Conservation (phyloP, 768 basidiomycete genomes). For the Leccinellum rugosiceps region DNA sequence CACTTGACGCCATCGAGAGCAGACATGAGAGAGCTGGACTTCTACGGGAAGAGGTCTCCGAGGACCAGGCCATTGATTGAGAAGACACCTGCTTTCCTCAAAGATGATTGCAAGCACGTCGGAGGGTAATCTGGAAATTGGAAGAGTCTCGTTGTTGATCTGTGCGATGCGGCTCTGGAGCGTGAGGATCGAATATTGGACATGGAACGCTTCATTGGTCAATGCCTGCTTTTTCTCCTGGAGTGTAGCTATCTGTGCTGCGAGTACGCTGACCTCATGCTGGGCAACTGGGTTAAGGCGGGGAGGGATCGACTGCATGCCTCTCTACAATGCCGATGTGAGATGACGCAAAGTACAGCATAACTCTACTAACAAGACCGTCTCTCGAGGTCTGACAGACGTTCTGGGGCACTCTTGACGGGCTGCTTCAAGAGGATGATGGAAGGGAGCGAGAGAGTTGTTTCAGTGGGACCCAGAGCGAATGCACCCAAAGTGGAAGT, state of each 20-base stretch:
- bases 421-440: neutral
- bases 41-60: conserved; percentile 31
- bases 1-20: conserved; percentile 33
- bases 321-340: conserved; percentile 17
- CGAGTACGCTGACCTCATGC: conserved; percentile 25
- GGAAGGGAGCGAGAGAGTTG: neutral
- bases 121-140: conserved; percentile 29
- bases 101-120: conserved; percentile 34
- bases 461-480: neutral
- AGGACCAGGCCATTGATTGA: conserved; percentile 25
- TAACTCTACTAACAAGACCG: conserved; percentile 24
- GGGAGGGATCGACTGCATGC: conserved; percentile 14
- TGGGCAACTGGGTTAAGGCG: conserved; percentile 22
- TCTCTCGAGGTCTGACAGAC: conserved; percentile 16
- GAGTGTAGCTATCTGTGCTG: conserved; percentile 17
- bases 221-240: conserved; percentile 22
- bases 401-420: neutral
- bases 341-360: conserved; percentile 15
- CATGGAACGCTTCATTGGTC: conserved; percentile 22
- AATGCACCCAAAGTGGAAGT: conserved; percentile 10
- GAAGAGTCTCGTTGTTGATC: conserved; percentile 30
- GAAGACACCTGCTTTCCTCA: conserved; percentile 29
- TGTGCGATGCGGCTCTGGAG: conserved; percentile 33
- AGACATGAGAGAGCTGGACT: conserved; percentile 37
- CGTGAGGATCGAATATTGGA: conserved; percentile 26